Percentiles rank a stretch among this genome's conserved stretches.
Conservation (phyloP, 2,329 filamentous ascomycete species). For the Aspergillus arachidicola region DNA sequence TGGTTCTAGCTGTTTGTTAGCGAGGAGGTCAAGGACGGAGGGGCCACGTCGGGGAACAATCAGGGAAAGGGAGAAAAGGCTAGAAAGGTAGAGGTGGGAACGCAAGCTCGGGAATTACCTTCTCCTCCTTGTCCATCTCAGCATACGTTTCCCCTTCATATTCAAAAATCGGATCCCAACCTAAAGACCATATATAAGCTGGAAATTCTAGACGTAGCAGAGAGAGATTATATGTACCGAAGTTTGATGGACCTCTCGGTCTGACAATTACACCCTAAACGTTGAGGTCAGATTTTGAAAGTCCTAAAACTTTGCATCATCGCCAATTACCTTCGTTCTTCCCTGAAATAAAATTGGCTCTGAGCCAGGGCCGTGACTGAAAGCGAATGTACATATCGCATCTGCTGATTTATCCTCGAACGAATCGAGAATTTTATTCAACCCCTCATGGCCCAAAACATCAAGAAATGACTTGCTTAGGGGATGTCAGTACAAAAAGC, state of each 20-base stretch:
- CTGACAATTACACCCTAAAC: constrained; percentile 76
- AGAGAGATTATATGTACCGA: constrained; percentile 64
- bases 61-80: neutral
- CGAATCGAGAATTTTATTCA: constrained; percentile 86
- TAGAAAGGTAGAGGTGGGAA: neutral
- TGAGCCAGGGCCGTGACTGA: constrained; percentile 80
- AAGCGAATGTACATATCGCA: constrained; percentile 95
- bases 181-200: constrained; percentile 47
- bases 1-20: constrained; percentile 61
- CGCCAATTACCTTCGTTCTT: constrained; percentile 68
- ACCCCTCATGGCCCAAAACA: constrained; percentile 75
- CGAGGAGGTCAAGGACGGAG: neutral
- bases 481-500: constrained; percentile 8
- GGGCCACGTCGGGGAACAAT: neutral
- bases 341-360: constrained; percentile 91
- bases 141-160: constrained; percentile 90
- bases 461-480: constrained; percentile 90
- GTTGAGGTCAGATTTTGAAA: neutral
- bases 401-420: constrained; percentile 90
- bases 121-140: constrained; percentile 90
- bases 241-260: constrained; percentile 75
- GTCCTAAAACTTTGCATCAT: neutral
- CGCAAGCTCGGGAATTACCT: constrained; percentile 59
- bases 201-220: neutral
- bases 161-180: constrained; percentile 97